Evolutionary conservation across 139 green algal species (phyloP).

Genomic region (Ulvella scutata): DNA sequence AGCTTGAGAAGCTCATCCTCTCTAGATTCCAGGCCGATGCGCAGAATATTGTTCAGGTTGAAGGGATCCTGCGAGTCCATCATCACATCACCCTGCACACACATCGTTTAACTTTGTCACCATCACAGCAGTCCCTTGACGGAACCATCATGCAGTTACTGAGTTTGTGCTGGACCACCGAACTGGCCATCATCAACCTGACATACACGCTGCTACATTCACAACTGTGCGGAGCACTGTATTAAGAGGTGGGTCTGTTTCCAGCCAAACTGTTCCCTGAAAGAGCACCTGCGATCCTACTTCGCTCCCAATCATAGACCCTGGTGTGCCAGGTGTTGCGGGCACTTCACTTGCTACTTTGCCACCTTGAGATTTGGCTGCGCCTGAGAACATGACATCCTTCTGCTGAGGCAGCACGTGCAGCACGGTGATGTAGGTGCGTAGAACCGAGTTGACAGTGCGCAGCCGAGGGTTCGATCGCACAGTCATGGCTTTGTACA

Average conservation of each 20-base stretch:
- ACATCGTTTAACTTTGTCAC: background rate
- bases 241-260: too few species aligned
- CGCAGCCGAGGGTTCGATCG: slow-evolving; percentile 39
- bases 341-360: background rate
- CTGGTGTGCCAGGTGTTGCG: background rate
- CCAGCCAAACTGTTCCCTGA: too few species aligned
- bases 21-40: slow-evolving; percentile 2
- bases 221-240: too few species aligned
- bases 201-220: too few species aligned
- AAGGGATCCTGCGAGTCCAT: background rate
- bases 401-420: slow-evolving; percentile 65
- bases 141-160: too few species aligned
- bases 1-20: slow-evolving; percentile 17
- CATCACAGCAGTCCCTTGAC: too few species aligned
- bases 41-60: background rate
- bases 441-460: slow-evolving; percentile 30
- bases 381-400: slow-evolving; percentile 30
- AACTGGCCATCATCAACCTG: too few species aligned
- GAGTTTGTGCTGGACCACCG: too few species aligned
- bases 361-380: background rate
- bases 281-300: background rate
- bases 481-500: slow-evolving; percentile 70
- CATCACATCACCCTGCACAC: background rate
- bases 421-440: slow-evolving; percentile 80
- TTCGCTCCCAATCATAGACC: background rate